Conservation (phyloP, 345 rosid genomes). For the Raphanus sativus region DNA sequence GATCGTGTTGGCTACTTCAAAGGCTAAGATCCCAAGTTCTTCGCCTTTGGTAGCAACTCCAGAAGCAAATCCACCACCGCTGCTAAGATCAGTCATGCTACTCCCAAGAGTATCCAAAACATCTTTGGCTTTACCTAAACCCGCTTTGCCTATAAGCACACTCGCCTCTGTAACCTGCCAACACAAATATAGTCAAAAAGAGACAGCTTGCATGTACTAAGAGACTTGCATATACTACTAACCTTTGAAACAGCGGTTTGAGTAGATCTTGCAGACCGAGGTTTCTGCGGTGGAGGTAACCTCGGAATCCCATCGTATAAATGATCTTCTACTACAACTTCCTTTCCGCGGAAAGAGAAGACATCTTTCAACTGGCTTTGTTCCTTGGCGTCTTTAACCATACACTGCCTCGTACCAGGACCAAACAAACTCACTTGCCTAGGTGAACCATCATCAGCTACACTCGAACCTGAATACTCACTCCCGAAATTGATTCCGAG, state of each 20-base stretch:
- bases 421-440: slow-evolving; percentile 20
- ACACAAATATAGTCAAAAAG: background rate
- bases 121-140: slow-evolving; percentile 75
- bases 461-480: slow-evolving; percentile 41
- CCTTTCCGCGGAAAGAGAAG: slow-evolving; percentile 31
- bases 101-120: slow-evolving; percentile 91
- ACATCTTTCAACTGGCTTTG: slow-evolving; percentile 41
- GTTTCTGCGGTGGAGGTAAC: slow-evolving; percentile 39
- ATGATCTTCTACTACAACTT: slow-evolving; percentile 35
- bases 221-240: background rate
- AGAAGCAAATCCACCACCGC: slow-evolving; percentile 71
- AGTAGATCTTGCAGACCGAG: slow-evolving; percentile 50
- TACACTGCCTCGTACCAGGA: slow-evolving; percentile 27
- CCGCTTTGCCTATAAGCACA: slow-evolving; percentile 56
- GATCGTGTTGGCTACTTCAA: slow-evolving; percentile 93
- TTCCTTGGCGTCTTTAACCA: slow-evolving; percentile 36
- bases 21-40: slow-evolving; percentile 69
- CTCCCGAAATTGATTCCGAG: slow-evolving; percentile 32
- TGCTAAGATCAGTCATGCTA: slow-evolving; percentile 81
- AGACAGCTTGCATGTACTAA: too few species aligned
- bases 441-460: slow-evolving; percentile 39
- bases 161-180: slow-evolving; percentile 61
- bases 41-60: slow-evolving; percentile 71
- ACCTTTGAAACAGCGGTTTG: slow-evolving; percentile 68
- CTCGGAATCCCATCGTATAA: slow-evolving; percentile 75